Evolutionary conservation across 106 monocot genomes (phyloP), one percentile per base, ranked within the genome.

Genomic region (Allium sativum): DNA sequence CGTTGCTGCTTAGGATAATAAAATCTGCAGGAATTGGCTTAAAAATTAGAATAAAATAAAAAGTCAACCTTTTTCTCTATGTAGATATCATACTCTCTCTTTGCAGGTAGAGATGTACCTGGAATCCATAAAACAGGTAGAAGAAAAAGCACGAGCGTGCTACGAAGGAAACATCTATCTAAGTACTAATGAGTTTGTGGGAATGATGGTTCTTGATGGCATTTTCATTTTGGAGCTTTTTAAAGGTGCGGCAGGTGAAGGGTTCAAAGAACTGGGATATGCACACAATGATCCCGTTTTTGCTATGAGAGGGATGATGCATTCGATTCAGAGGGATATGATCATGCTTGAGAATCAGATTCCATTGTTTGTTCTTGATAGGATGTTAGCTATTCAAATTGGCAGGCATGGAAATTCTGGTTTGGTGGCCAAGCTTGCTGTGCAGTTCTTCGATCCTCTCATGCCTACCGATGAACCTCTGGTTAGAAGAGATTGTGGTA

Each of bases 311-410:
- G 82, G 81, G 17, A 64, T 70, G 6, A 84, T 93, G 84, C 92
- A 88, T 74, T 51, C 73, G 21, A 44, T 84, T 10, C 84, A 83
- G 64, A 76, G 78, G 12, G 93, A 93, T 66, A 88, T 88, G 84
- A 82, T 93, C 67, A 79, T 88, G 84, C 76, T 88, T 10, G 93
- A 93, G 73, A 93, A 93, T 58, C 88, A 93, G 69, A 65, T 93
- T 43, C 93, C 93, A 4, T 72, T 93, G 48, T 93, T 93, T 70
- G 61, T 93, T 42, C 84, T 93, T 61, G 85, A 85, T 58, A 64
- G 67, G 10, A 70, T 93, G 6, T 65, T 85, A 58, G 72, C 72
- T 10, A 50, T 84, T 65, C 93, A 93, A 59, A 21, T 73, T 44
- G 60, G 65, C 42, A 19, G 44, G 40, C 79, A 78, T 4, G 78